Evolutionary conservation across 768 basidiomycete species (phyloP), one percentile per base, ranked within the genome.

Genomic region (Tubosaeta sp.): DNA sequence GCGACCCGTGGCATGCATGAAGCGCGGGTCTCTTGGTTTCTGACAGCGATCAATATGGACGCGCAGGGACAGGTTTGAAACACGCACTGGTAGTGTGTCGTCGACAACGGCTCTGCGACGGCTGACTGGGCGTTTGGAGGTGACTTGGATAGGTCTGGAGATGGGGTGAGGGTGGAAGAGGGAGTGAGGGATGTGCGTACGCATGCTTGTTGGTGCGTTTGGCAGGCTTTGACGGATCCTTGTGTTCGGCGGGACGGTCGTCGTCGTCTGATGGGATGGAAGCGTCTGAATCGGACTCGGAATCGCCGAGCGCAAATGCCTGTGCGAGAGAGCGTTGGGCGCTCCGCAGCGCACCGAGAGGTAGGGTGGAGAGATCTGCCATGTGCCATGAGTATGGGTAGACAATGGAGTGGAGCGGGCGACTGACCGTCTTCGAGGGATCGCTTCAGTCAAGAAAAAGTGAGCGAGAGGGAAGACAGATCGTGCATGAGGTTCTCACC

Each of bases 11-110:
- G 87, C 69, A 24, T 82, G 76, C 24, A 87, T 72, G 70, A 97
- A 97, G 42, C 94, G 82, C 1, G 94, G 94, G 70, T 97, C 94
- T 27, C 93, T 81, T 13, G 83, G 66, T 69, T 84, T 80, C 92
- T 94, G 46, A 50, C 32, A 10, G 21, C 6, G 24, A 43, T 30
- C 27, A 51, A 34, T 16, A 31, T 18, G 12, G 16, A 30, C 24
- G 41, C 54, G 6, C 58, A 51, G 39, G 42, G 22, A 36, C 39
- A 25, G 19, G 6, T 35, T 4, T 35, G 49, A 52, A 36, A 38
- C 45, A 45, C 86, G 51, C 61, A 90, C 92, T 38, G 76, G 62
- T 54, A 82, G 79, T 34, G 79, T 75, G 13, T 81, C 75, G 57
- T 92, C 86, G 4, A 93, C 78, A 0, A 88, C 84, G 10, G 73